phyloP scores from a whole-genome alignment of 345 rosid genomes.

The Camelina laxa region DNA sequence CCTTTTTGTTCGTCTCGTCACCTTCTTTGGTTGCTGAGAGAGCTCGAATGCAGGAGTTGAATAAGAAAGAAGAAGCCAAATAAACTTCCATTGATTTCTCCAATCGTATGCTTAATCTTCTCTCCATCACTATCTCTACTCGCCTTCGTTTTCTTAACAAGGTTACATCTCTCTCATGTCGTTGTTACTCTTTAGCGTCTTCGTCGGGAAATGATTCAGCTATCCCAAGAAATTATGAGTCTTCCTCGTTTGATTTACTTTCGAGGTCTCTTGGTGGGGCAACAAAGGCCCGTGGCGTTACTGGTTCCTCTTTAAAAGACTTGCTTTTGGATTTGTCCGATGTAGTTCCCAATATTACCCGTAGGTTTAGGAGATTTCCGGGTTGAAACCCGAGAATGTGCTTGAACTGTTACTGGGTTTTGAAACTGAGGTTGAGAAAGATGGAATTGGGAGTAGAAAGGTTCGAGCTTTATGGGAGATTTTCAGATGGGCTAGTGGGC shows the following conservation, averaged over 20 bases:
- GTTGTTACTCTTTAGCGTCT: constrained; percentile 27
- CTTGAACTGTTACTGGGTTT: constrained; percentile 63
- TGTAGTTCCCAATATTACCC: constrained; percentile 61
- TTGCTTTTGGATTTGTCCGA: constrained; percentile 62
- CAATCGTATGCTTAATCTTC: constrained; percentile 47
- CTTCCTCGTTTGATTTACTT: constrained; percentile 41
- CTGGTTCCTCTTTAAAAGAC: constrained; percentile 48
- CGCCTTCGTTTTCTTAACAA: constrained; percentile 40
- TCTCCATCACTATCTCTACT: constrained; percentile 39
- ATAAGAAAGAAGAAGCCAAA: background rate
- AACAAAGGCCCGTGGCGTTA: constrained; percentile 32
- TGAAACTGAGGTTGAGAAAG: constrained; percentile 49
- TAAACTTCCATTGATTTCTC: background rate
- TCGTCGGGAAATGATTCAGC: constrained; percentile 17
- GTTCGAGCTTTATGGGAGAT: constrained; percentile 66
- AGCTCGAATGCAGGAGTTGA: constrained; percentile 29
- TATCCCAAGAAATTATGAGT: constrained; percentile 38
- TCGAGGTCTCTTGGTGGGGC: constrained; percentile 6
- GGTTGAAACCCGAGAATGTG: constrained; percentile 60
- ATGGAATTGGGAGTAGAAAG: constrained; percentile 49
- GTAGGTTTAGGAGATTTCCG: constrained; percentile 57
- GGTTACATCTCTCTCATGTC: constrained; percentile 41
- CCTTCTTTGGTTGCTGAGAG: background rate
- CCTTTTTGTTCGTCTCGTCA: background rate
- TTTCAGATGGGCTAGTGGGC: constrained; percentile 58